These are phyloP conservation scores for Penicillium cinerascens DNA, from an alignment of 495 filamentous ascomycete genomes.

Conservation along the genomic window DNA sequence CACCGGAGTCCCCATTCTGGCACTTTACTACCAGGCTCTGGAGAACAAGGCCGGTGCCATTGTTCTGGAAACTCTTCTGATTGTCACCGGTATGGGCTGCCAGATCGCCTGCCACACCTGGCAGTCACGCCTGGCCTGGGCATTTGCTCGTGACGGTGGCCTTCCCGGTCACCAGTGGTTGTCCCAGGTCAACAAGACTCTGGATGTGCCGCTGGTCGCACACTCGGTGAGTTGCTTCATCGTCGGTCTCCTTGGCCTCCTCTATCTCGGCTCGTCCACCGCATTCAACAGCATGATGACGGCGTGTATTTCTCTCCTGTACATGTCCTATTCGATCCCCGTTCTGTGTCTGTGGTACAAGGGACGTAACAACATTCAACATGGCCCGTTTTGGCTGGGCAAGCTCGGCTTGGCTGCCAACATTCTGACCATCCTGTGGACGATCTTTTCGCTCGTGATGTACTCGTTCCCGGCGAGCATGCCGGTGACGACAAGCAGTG, in stretches of 20 bases:
- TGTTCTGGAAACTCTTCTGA: constrained; percentile 51
- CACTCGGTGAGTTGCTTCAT: constrained; percentile 48
- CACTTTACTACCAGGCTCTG: constrained; percentile 56
- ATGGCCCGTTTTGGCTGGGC: constrained; percentile 45
- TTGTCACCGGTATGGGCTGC: constrained; percentile 54
- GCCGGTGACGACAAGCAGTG: constrained; percentile 32
- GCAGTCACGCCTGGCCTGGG: constrained; percentile 45
- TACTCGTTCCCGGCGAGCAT: constrained; percentile 42
- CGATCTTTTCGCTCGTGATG: constrained; percentile 51
- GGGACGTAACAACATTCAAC: constrained; percentile 49
- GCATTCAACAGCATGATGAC: constrained; percentile 57
- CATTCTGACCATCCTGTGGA: constrained; percentile 47
- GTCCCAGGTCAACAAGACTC: constrained; percentile 41
- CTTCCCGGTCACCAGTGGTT: constrained; percentile 48
- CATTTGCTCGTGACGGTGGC: constrained; percentile 57
- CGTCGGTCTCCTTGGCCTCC: constrained; percentile 47
- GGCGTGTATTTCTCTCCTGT: constrained; percentile 49
- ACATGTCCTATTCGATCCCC: constrained; percentile 52
- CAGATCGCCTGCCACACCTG: constrained; percentile 54
- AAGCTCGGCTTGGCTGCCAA: constrained; percentile 43
- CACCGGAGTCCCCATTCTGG: constrained; percentile 55
- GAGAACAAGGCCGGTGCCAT: constrained; percentile 52
- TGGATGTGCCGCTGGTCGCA: constrained; percentile 53
- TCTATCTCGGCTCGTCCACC: constrained; percentile 53
- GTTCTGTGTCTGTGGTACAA: constrained; percentile 43